Conservation (phyloP, 768 basidiomycete genomes). For the Brasilioporus rufonigricans region DNA sequence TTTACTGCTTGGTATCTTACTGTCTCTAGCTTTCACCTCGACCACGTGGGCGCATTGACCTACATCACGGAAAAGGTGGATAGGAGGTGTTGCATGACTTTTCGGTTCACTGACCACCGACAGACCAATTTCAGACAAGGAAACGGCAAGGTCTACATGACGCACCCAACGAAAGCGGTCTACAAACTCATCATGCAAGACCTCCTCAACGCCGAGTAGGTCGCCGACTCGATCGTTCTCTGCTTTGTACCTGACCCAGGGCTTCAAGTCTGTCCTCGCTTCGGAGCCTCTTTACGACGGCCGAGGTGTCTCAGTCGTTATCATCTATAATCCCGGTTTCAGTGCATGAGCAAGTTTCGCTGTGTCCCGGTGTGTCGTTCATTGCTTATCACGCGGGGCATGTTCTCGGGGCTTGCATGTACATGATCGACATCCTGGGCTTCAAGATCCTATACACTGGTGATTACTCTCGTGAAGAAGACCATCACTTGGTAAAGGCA, state of each 20-base stretch:
- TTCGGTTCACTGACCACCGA: background rate
- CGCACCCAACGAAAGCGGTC: constrained; percentile 94
- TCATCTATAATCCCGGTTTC: constrained; percentile 84
- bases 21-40: constrained; percentile 80
- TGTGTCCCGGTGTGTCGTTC: constrained; percentile 89
- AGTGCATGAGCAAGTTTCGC: constrained; percentile 84
- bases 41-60: constrained; percentile 93
- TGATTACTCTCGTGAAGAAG: constrained; percentile 96
- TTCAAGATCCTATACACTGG: constrained; percentile 94
- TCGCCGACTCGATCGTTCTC: constrained; percentile 1
- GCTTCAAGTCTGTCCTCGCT: constrained; percentile 53
- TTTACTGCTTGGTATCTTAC: background rate
- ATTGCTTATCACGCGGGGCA: constrained; percentile 97
- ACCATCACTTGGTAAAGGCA: constrained; percentile 92
- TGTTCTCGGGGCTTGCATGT: constrained; percentile 97
- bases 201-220: constrained; percentile 86
- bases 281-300: constrained; percentile 70
- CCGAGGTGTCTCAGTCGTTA: constrained; percentile 77
- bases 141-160: constrained; percentile 98
- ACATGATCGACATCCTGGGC: constrained; percentile 91
- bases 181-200: constrained; percentile 99
- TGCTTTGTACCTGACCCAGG: background rate
- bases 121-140: constrained; percentile 98
- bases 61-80: constrained; percentile 99
- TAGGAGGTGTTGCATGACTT: constrained; percentile 6